Base-by-base conservation (phyloP, 192 early-diverging fungal species). In the Coemansia guatemalensis region DNA sequence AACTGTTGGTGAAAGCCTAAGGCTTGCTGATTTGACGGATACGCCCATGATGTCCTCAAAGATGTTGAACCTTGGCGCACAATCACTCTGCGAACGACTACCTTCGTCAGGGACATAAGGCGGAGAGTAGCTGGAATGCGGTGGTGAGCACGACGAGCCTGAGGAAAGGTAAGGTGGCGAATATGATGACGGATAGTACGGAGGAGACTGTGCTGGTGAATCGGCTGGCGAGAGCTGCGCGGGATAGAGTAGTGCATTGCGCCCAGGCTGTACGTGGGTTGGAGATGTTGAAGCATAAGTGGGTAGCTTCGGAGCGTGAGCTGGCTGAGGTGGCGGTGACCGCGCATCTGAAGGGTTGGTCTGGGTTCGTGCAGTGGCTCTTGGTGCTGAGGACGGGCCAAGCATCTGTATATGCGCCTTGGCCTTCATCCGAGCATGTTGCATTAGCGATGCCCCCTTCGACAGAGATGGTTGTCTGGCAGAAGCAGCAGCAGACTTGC, bases 41-140 rank as follows among this genome's bases (percentile, higher is more conserved):
- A 60, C 55, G 32, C 69, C 74, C 64, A 77, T 66, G 5, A 68
- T 59, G 44, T 67, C 65, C 47, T 70, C 77, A 56, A 80, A 64
- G 23, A 80, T 48, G 54, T 66, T 65, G 22, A 70, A 69, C 26
- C 49, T 41, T 5, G 71, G 60, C 49, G 67, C 64, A 4, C 23
- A 54, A 17, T 61, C 59, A 47, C 39, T 29, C 2, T 30, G 29
- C 17, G n/a, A 17, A 18, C 62, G 39, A 2, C 52, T 12, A 3
- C 33, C 52, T 18, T 52, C 29, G 6, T 81, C 78, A 0, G 78
- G 78, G 0, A 81, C 78, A 35, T 81, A 64, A 14, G 78, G 78
- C 22, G 78, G 78, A 48, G 78, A 81, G 59, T 68, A 73, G 4
- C 53, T 54, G 8, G 77, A 80, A 35, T 79, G 44, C 12, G 73